phyloP scores from a whole-genome alignment of 352 stramenopile species.

The Globisporangium alternatum region DNA sequence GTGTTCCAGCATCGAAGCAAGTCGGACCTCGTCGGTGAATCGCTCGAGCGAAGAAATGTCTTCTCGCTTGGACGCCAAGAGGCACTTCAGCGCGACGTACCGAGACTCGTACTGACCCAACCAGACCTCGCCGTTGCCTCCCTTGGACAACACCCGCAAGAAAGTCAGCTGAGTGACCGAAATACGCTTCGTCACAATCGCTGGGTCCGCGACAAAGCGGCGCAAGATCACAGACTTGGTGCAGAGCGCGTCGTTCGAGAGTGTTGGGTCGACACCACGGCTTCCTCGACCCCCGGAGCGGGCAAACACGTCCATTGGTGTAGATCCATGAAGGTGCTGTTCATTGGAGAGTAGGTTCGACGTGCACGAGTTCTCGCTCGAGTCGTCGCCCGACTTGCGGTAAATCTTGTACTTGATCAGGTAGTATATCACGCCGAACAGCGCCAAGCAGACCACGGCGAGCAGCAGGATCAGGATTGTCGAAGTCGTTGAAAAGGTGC shows the following conservation, averaged over 20 bases:
- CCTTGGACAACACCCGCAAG: conserved; percentile 64
- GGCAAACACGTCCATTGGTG: conserved; percentile 51
- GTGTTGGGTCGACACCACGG: conserved; percentile 36
- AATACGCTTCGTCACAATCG: conserved; percentile 73
- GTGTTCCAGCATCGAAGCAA: conserved; percentile 75
- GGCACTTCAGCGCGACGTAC: conserved; percentile 78
- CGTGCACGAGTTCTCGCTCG: conserved; percentile 30
- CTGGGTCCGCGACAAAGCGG: conserved; percentile 63
- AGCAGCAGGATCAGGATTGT: conserved; percentile 46
- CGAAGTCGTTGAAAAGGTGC: conserved; percentile 52
- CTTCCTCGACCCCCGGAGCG: conserved; percentile 24
- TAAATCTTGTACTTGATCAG: conserved; percentile 40
- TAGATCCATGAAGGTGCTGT: conserved; percentile 16
- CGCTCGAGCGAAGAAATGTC: conserved; percentile 61
- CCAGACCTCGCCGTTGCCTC: conserved; percentile 80
- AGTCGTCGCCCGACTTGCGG: conserved; percentile 23
- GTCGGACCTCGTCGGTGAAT: conserved; percentile 80
- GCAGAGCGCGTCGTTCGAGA: conserved; percentile 72
- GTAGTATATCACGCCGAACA: conserved; percentile 45
- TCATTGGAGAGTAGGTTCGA: conserved; percentile 29
- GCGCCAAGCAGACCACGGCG: conserved; percentile 31
- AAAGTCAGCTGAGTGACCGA: conserved; percentile 75
- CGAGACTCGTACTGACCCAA: conserved; percentile 70
- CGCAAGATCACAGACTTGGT: conserved; percentile 48
- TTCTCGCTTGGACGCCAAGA: conserved; percentile 61